Base-by-base conservation (phyloP, 768 basidiomycete species). In the Porpolomopsis calyptriformis region DNA sequence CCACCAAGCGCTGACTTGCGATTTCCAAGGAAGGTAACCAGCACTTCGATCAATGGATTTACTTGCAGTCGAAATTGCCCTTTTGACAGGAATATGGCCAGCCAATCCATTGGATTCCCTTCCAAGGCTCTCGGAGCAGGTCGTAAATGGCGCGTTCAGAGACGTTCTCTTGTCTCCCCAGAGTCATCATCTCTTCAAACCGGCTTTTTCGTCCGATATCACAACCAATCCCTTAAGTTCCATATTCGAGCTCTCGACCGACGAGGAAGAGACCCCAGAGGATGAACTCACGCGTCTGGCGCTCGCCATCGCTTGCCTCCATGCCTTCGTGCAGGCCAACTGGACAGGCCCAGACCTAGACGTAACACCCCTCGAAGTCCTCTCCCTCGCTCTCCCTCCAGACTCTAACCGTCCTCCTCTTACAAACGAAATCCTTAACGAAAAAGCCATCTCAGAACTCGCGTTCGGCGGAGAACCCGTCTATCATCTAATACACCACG, bases 281-380 rank as follows among this genome's bases (percentile, higher is more conserved):
- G 64, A 63, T 31, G 85, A 85, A 59, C 55, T 82, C 18, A 49
- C 71, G 29, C 73, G 72, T 24, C 67, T 98, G 31, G 61, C 76
- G 9, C 52, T 90, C 8, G 89, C 78, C 0, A 71, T 94, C 8
- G 80, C 90, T 4, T 83, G 82, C 51, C 69, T 97, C 19, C 90
- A 96, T 52, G 78, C 87, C 0, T 99, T 93, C 66, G 70, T 92
- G 4, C 96, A 99, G 60, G 73, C 70, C 23, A 99, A 99, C 63
- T 99, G 92, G 91, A 97, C 93, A 0, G 96, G 96, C 4, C 96
- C 96, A 2, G 74, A 85, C 55, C 73, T 96, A 35, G 67, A 78
- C 49, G 60, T 92, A 50, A 61, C 63, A 51, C 67, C 75, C 20
- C 53, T 70, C 40, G 69, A 75, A 45, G 52, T 73, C 31, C 51